These are phyloP conservation scores for Neocatenulostroma microsporum DNA, from an alignment of 2,329 filamentous ascomycete species.

Conservation along the genomic window DNA sequence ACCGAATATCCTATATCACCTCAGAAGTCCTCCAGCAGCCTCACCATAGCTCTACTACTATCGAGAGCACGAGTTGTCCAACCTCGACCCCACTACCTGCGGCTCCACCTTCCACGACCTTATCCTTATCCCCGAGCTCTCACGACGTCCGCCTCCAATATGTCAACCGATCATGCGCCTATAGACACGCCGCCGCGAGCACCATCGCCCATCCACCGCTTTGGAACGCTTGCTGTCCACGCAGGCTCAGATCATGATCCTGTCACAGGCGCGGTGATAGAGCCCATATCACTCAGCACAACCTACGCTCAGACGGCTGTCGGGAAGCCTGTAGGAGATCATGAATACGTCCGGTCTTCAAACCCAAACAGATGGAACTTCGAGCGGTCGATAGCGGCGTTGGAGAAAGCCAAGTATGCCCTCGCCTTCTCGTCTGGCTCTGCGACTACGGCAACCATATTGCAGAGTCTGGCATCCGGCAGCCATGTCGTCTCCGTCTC, in stretches of 20 bases:
- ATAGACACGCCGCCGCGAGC: constrained; percentile 68
- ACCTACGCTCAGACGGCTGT: constrained; percentile 90
- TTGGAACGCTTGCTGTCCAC: constrained; percentile 92
- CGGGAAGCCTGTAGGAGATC: constrained; percentile 76
- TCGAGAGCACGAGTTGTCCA: too few species aligned
- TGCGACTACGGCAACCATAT: constrained; percentile 83
- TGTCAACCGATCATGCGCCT: constrained; percentile 29
- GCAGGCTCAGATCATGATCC: constrained; percentile 88
- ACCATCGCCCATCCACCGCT: constrained; percentile 66
- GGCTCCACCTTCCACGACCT: too few species aligned
- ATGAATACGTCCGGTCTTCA: constrained; percentile 87
- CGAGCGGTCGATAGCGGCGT: constrained; percentile 78
- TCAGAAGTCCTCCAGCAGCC: too few species aligned
- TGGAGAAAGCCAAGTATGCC: constrained; percentile 87
- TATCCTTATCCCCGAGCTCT: background rate
- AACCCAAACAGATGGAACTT: constrained; percentile 97
- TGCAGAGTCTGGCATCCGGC: constrained; percentile 83
- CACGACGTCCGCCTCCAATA: constrained; percentile 9
- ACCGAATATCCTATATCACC: too few species aligned
- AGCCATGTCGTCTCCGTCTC: constrained; percentile 95
- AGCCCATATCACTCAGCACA: constrained; percentile 89
- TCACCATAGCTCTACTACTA: too few species aligned
- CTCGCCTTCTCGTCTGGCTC: constrained; percentile 92
- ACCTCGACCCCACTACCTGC: too few species aligned
- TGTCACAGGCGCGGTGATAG: constrained; percentile 87